A percentile compares a stretch with the other conserved stretches of the same genome.
Conservation (phyloP, 331 rosid species). For the Telfairia occidentalis region DNA sequence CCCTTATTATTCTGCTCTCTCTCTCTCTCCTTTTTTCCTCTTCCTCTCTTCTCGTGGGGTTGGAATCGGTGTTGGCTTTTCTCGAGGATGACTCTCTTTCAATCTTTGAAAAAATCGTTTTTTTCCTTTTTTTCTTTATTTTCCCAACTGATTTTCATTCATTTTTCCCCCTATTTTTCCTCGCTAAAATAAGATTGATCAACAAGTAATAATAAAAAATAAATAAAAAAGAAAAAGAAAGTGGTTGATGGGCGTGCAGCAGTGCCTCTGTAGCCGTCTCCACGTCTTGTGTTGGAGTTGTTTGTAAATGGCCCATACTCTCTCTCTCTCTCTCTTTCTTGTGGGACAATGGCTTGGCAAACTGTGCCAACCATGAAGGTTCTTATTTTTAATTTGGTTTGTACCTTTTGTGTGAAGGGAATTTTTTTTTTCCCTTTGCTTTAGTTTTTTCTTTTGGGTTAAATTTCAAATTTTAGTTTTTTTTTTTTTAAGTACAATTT, state of each 20-base stretch:
- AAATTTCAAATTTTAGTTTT: neutral
- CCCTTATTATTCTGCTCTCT: conserved; percentile 50
- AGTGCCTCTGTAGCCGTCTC: conserved; percentile 4
- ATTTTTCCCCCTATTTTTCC: neutral
- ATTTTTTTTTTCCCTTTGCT: neutral
- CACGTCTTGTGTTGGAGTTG: conserved; percentile 15
- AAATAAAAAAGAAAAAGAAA: neutral
- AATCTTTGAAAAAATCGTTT: neutral
- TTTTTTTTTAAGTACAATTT: too few relatives aligned
- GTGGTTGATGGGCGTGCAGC: conserved; percentile 14
- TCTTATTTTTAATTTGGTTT: neutral
- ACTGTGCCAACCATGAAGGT: conserved; percentile 5
- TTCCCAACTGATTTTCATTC: neutral
- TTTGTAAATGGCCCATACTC: neutral
- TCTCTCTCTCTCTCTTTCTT: neutral
- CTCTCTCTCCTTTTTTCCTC: neutral
- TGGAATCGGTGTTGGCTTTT: conserved; percentile 10
- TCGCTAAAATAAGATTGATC: neutral
- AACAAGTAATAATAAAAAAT: neutral
- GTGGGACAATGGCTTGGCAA: conserved; percentile 11
- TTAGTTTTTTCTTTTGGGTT: neutral
- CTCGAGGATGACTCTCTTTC: conserved; percentile 14
- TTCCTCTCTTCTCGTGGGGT: conserved; percentile 12
- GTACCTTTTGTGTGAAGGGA: neutral
- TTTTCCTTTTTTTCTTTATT: neutral